phyloP scores from a whole-genome alignment of 352 stramenopile genomes.

The Phytopythium kandeliae region DNA sequence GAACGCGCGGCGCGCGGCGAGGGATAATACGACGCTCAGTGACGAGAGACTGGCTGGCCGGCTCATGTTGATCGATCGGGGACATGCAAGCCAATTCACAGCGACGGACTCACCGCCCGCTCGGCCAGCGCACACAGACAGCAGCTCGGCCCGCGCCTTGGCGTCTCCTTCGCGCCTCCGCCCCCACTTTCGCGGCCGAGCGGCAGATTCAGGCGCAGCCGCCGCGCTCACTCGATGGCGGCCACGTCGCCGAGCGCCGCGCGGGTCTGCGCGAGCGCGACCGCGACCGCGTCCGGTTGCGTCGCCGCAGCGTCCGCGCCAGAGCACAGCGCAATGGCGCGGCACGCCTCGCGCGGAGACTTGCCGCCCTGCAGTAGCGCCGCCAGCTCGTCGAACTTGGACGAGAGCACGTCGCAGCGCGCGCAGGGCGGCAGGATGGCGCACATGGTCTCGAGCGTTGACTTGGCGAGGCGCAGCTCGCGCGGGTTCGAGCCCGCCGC shows the following conservation, averaged over 20 bases:
- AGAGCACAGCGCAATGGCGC: slow-evolving; percentile 45
- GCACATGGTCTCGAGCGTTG: slow-evolving; percentile 75
- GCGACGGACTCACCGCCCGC: too few species aligned
- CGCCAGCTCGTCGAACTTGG: slow-evolving; percentile 74
- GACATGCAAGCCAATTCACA: background rate
- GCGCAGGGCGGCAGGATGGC: slow-evolving; percentile 51
- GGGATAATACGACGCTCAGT: too few species aligned
- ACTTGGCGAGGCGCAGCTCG: slow-evolving; percentile 51
- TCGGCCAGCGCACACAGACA: too few species aligned
- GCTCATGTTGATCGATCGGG: too few species aligned
- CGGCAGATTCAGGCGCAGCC: too few species aligned
- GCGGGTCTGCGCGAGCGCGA: slow-evolving; percentile 22
- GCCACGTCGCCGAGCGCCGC: slow-evolving; percentile 29
- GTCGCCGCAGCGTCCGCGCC: background rate
- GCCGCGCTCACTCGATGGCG: slow-evolving; percentile 34
- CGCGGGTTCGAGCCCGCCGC: slow-evolving; percentile 38
- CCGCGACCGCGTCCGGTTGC: slow-evolving; percentile 15
- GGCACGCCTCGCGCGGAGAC: slow-evolving; percentile 54
- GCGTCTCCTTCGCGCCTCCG: background rate
- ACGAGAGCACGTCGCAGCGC: slow-evolving; percentile 58
- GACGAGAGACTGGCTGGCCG: too few species aligned
- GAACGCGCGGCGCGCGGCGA: too few species aligned
- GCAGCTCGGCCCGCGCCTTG: too few species aligned
- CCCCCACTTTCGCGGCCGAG: background rate
- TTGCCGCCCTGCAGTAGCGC: slow-evolving; percentile 49